Evolutionary conservation across 164 flowering plant species (phyloP), one percentile per base, ranked within the genome.

Genomic region (Magnolia kwangsiensis): DNA sequence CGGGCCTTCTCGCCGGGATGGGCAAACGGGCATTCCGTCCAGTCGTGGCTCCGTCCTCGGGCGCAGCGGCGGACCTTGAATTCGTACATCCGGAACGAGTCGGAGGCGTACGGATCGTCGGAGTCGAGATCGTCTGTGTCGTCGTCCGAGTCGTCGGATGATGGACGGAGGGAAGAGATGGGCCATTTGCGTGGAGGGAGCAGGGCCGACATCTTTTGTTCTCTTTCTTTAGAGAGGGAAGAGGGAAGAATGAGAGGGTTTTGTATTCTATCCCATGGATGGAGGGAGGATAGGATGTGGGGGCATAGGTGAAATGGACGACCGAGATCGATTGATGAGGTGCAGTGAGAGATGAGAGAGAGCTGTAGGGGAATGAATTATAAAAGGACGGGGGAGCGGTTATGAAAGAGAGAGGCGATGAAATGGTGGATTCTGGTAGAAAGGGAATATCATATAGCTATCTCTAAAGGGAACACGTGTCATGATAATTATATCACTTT

Each of bases 21-120:
- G 3, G 98, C 94, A 18, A 91, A 95, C 0, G 98, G 98, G 77
- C 98, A 95, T 72, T 92, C 98, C 0, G 98, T 95, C 98, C 98
- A 95, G 82, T 92, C 98, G 74, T 95, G 98, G 82, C 89, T 88
- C 0, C 97, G 88, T 80, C 96, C 90, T 10, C 97, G 85, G 37
- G 86, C 85, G 83, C 98, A 95, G 50, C 87, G 79, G 29, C 97
- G 81, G 7, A 95, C 86, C 91, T 95, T 95, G 81, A 93, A 95
- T 81, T 93, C 98, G 73, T 82, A 93, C 90, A 95, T 95, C 0
- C 98, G 85, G 81, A 95, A 95, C 9, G 88, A 89, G 74, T 93
- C 98, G 4, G 85, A 80, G 1, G 94, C 80, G 80, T 91, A 89
- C 49, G 45, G 69, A 66, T 9, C 7, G 69, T 31, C 71, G 8